Conservation (phyloP, 164 flowering plant genomes). For the Akebia trifoliata region DNA sequence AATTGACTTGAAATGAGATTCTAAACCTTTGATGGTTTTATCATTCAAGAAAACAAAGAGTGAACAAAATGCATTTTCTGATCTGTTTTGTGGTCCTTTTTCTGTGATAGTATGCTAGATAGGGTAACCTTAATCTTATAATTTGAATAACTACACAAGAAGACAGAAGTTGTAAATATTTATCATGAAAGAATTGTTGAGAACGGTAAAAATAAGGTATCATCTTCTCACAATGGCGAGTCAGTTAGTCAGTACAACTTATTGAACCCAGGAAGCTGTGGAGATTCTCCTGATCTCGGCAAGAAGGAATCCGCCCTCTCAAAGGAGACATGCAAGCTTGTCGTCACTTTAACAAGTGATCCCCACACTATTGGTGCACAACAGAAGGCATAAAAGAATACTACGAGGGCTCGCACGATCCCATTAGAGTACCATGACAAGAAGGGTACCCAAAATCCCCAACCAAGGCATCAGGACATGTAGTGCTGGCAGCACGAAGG, state of each 20-base stretch:
- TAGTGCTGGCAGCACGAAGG: constrained; percentile 60
- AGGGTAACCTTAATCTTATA: no score
- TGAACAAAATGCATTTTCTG: no score
- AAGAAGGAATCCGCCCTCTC: constrained; percentile 69
- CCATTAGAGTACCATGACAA: constrained; percentile 85
- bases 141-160: no score
- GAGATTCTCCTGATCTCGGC: constrained; percentile 52
- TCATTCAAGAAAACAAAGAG: no score
- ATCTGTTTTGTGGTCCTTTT: no score
- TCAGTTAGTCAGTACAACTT: constrained; percentile 50
- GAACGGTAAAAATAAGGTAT: no score
- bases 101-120: no score
- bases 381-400: constrained; percentile 77
- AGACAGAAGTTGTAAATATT: no score
- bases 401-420: constrained; percentile 56
- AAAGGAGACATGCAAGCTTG: constrained; percentile 49
- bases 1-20: no score
- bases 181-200: no score
- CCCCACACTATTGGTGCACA: constrained; percentile 60
- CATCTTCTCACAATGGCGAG: no score
- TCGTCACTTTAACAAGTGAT: constrained; percentile 42
- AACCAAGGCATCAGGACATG: constrained; percentile 60
- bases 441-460: constrained; percentile 55
- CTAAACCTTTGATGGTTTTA: no score
- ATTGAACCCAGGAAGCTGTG: constrained; percentile 46